Conservation (phyloP, 2,329 filamentous ascomycete genomes). For the Talaromyces piceae region DNA sequence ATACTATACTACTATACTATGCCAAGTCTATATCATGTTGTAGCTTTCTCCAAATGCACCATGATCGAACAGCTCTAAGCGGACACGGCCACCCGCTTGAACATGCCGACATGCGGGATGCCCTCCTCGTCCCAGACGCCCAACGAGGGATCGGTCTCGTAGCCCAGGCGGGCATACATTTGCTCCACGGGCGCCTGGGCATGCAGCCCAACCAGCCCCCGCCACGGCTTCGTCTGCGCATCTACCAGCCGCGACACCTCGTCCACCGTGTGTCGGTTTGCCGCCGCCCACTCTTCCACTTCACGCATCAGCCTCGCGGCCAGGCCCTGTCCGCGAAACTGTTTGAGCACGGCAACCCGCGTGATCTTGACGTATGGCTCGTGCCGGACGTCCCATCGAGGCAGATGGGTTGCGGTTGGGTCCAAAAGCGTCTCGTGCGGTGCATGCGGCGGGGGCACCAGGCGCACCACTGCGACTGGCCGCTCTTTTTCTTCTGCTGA, state of each 20-base stretch:
- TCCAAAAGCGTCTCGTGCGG: slow-evolving; percentile 44
- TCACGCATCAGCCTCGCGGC: slow-evolving; percentile 59
- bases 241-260: slow-evolving; percentile 24
- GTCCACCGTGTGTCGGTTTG: slow-evolving; percentile 48
- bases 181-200: slow-evolving; percentile 61
- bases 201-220: slow-evolving; percentile 70
- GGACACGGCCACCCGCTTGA: slow-evolving; percentile 38
- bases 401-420: slow-evolving; percentile 16
- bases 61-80: too few species aligned
- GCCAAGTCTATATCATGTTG: not conserved
- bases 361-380: slow-evolving; percentile 81
- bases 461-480: slow-evolving; percentile 67
- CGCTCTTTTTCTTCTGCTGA: slow-evolving; percentile 23
- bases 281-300: slow-evolving; percentile 59
- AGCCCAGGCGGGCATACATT: slow-evolving; percentile 66
- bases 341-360: slow-evolving; percentile 61
- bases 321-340: slow-evolving; percentile 59
- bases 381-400: slow-evolving; percentile 41
- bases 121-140: slow-evolving; percentile 77
- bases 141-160: slow-evolving; percentile 63
- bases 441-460: slow-evolving; percentile 73
- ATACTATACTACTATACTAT: not conserved
- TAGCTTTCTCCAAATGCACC: slow-evolving; percentile 7
- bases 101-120: slow-evolving; percentile 83
- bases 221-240: slow-evolving; percentile 51